These are phyloP conservation scores for Circinella minor DNA, from an alignment of 371 early-diverging fungal genomes.

Conservation along the genomic window DNA sequence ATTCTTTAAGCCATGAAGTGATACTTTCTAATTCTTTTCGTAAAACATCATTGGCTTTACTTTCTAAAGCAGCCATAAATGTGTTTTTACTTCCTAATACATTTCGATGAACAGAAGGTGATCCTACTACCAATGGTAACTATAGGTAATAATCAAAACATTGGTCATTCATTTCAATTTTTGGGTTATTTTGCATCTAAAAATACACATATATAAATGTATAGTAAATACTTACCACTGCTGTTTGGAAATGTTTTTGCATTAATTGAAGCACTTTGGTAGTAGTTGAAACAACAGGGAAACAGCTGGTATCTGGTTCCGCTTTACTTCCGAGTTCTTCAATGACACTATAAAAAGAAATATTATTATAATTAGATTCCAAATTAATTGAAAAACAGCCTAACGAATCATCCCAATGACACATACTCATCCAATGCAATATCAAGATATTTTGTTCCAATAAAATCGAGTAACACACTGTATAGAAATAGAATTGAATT, in stretches of 20 bases:
- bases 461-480: constrained; percentile 70
- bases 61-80: constrained; percentile 81
- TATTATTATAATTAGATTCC: neutral
- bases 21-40: constrained; percentile 79
- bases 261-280: constrained; percentile 80
- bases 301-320: constrained; percentile 77
- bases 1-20: constrained; percentile 59
- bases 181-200: neutral
- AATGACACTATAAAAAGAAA: constrained; percentile 55
- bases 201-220: neutral
- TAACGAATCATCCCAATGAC: too few relatives aligned
- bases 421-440: constrained; percentile 83
- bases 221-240: constrained; percentile 56
- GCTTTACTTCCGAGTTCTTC: constrained; percentile 73
- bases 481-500: constrained; percentile 61
- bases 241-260: constrained; percentile 90
- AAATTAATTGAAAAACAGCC: too few relatives aligned
- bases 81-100: constrained; percentile 84
- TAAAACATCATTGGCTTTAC: constrained; percentile 74
- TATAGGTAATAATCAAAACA: neutral
- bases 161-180: neutral
- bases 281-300: constrained; percentile 72
- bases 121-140: constrained; percentile 65
- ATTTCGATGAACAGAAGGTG: constrained; percentile 86
- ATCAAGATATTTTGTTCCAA: constrained; percentile 82